A percentile compares a stretch with the other conserved stretches of the same genome.
Conservation (phyloP, 208 protist genomes). For the Lotmaria passim region DNA sequence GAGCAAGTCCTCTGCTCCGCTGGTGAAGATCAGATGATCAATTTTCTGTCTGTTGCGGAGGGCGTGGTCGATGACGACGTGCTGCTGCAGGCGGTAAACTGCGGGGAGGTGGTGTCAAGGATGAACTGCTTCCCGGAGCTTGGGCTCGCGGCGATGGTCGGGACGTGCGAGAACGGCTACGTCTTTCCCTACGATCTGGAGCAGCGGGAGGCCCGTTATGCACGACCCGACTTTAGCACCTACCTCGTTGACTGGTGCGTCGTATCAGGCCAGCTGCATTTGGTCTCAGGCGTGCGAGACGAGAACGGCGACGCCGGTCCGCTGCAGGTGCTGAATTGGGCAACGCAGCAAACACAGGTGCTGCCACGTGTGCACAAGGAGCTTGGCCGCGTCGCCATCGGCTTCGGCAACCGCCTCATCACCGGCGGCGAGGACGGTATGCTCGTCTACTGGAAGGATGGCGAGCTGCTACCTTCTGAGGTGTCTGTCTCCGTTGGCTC, state of each 20-base stretch:
- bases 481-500: slow-evolving; percentile 28
- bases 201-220: slow-evolving; percentile 46
- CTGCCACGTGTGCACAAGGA: slow-evolving; percentile 62
- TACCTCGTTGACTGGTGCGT: slow-evolving; percentile 85
- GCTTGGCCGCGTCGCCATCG: slow-evolving; percentile 69
- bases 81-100: slow-evolving; percentile 70
- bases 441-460: slow-evolving; percentile 69
- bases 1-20: slow-evolving; percentile 72
- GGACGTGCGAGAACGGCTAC: slow-evolving; percentile 87
- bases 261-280: slow-evolving; percentile 47
- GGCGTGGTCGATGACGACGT: slow-evolving; percentile 78
- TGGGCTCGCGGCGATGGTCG: slow-evolving; percentile 53
- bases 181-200: slow-evolving; percentile 70
- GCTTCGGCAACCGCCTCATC: slow-evolving; percentile 70
- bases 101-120: slow-evolving; percentile 75
- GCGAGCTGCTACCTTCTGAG: slow-evolving; percentile 33
- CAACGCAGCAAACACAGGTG: slow-evolving; percentile 28
- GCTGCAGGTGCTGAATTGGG: slow-evolving; percentile 58
- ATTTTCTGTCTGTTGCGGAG: slow-evolving; percentile 61
- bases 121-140: slow-evolving; percentile 71
- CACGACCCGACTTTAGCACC: slow-evolving; percentile 54
- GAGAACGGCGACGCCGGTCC: slow-evolving; percentile 77
- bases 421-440: slow-evolving; percentile 85
- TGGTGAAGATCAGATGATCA: slow-evolving; percentile 90
- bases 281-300: slow-evolving; percentile 69